phyloP scores from a whole-genome alignment of 2,329 filamentous ascomycete species.

The Paraphoma chrysanthemicola region DNA sequence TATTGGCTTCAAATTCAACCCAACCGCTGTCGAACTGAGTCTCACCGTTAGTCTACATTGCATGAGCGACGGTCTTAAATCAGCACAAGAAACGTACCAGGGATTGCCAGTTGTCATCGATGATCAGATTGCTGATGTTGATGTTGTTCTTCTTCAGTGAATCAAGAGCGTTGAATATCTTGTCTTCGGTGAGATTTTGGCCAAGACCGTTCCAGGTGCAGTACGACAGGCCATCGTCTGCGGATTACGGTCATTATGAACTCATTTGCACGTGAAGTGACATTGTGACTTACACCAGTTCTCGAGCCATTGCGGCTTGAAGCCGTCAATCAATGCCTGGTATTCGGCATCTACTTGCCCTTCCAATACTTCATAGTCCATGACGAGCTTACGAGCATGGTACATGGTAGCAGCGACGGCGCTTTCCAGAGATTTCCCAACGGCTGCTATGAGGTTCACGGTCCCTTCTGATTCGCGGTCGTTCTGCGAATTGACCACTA shows the following conservation, averaged over 20 bases:
- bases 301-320: conserved; percentile 74
- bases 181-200: conserved; percentile 80
- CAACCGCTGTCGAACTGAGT: conserved; percentile 58
- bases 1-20: conserved; percentile 86
- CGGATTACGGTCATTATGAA: not conserved
- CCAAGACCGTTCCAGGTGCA: conserved; percentile 98
- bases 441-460: conserved; percentile 72
- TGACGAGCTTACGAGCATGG: conserved; percentile 74
- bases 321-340: conserved; percentile 54
- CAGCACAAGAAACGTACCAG: conserved; percentile 12
- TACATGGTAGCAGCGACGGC: conserved; percentile 85
- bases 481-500: conserved; percentile 74
- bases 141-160: conserved; percentile 74
- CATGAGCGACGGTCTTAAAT: not conserved
- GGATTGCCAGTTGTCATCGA: conserved; percentile 87
- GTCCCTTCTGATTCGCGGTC: conserved; percentile 66
- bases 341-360: conserved; percentile 57
- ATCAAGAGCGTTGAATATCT: conserved; percentile 77
- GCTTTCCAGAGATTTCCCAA: conserved; percentile 74
- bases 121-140: conserved; percentile 83
- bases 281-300: conserved; percentile 67
- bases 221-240: conserved; percentile 83
- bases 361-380: conserved; percentile 52
- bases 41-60: conserved; percentile 54
- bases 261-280: not conserved